A percentile compares a stretch with the other conserved stretches of the same genome.
Conservation (phyloP, 345 rosid genomes). For the Excoecaria cochinchinensis region DNA sequence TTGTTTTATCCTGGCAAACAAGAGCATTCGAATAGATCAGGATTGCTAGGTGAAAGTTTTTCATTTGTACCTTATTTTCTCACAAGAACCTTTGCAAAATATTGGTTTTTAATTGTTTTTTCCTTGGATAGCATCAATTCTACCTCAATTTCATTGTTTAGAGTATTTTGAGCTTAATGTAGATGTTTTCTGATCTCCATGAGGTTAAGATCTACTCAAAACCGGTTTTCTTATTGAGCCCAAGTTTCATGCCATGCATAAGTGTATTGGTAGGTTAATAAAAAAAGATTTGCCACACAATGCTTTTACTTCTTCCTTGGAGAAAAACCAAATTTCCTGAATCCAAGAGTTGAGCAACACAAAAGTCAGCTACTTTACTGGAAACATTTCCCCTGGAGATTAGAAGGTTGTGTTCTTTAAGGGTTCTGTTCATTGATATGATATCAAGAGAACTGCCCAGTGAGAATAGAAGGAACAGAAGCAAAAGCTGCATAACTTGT, state of each 20-base stretch:
- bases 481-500: too few relatives aligned
- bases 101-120: too few relatives aligned
- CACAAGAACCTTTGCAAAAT: too few relatives aligned
- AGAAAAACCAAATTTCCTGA: conserved; percentile 12
- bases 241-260: background rate
- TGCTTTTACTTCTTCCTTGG: background rate
- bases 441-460: too few relatives aligned
- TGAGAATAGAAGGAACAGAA: too few relatives aligned
- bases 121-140: too few relatives aligned
- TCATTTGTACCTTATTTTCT: too few relatives aligned
- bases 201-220: background rate
- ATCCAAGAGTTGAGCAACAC: background rate
- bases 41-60: background rate
- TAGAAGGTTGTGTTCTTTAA: too few relatives aligned
- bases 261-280: background rate
- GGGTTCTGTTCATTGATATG: too few relatives aligned
- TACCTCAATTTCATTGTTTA: too few relatives aligned
- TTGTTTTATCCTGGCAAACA: conserved; percentile 26
- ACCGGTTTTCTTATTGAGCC: background rate
- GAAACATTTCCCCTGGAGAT: background rate
- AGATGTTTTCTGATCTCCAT: conserved; percentile 4
- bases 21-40: background rate
- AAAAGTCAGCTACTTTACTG: background rate
- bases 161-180: too few relatives aligned
- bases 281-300: conserved; percentile 1